These are phyloP conservation scores for Sphagnum fallax DNA, from an alignment of 228 moss, liverwort and hornwort species.

Conservation along the genomic window DNA sequence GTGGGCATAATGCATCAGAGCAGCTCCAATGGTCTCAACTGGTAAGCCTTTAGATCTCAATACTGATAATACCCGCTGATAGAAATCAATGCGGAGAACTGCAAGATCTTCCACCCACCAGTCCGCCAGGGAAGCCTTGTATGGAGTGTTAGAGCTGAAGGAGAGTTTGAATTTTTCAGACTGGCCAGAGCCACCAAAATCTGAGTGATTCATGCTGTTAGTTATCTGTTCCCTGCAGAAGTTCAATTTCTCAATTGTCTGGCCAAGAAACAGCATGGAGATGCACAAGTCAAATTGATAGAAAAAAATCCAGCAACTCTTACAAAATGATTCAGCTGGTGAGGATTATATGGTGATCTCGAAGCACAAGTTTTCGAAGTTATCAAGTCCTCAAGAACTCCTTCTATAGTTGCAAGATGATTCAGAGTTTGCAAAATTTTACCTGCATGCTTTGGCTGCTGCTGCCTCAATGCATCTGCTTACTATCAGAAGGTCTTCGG, in stretches of 20 bases:
- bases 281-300: too few species aligned
- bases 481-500: constrained; percentile 55
- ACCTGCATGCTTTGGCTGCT: constrained; percentile 64
- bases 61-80: constrained; percentile 50
- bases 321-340: too few species aligned
- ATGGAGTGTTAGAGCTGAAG: constrained; percentile 27
- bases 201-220: constrained; percentile 34
- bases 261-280: too few species aligned
- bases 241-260: too few species aligned
- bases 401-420: too few species aligned
- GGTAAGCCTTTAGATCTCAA: constrained; percentile 55
- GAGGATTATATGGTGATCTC: too few species aligned
- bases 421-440: not conserved
- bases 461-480: constrained; percentile 61
- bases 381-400: too few species aligned
- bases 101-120: constrained; percentile 71
- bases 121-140: constrained; percentile 42
- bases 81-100: constrained; percentile 58
- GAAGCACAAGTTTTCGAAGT: too few species aligned
- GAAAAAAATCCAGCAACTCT: too few species aligned
- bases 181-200: constrained; percentile 43
- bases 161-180: constrained; percentile 65
- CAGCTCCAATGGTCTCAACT: constrained; percentile 59
- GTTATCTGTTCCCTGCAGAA: constrained; percentile 44
- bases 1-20: constrained; percentile 63